Conservation (phyloP, 208 protist species). For the Wallacemonas sp. region DNA sequence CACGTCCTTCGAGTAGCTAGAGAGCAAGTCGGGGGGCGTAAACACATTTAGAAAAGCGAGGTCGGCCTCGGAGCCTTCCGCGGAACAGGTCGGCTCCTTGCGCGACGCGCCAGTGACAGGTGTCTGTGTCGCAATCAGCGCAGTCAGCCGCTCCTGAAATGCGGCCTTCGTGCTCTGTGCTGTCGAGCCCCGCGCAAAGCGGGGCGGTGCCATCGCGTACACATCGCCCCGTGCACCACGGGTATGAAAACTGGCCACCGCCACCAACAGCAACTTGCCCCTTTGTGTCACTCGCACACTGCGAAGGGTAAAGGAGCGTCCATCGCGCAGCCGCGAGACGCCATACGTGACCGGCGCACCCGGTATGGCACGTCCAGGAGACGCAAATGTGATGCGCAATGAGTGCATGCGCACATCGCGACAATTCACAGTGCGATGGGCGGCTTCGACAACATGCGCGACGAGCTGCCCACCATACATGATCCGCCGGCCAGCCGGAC, state of each 20-base stretch:
- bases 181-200: neutral
- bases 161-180: neutral
- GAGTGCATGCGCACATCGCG: slow-evolving; percentile 30
- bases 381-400: slow-evolving; percentile 47
- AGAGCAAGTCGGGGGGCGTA: neutral
- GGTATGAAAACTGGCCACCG: slow-evolving; percentile 37
- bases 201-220: slow-evolving; percentile 27
- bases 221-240: slow-evolving; percentile 18
- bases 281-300: slow-evolving; percentile 28
- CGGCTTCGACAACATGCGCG: slow-evolving; percentile 39
- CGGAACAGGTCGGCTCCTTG: neutral
- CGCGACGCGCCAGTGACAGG: neutral
- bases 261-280: slow-evolving; percentile 16
- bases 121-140: neutral
- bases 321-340: slow-evolving; percentile 28
- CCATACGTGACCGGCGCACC: slow-evolving; percentile 27
- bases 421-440: slow-evolving; percentile 31
- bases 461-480: slow-evolving; percentile 58
- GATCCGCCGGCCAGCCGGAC: slow-evolving; percentile 16
- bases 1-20: slow-evolving; percentile 18
- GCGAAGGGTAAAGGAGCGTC: slow-evolving; percentile 29
- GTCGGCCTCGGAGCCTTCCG: neutral
- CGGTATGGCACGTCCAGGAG: slow-evolving; percentile 18
- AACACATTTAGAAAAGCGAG: neutral
- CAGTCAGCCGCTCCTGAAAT: slow-evolving; percentile 1